Evolutionary conservation across 1,284 basidiomycete genomes (phyloP).

Genomic region (Trichosporon faecale): DNA sequence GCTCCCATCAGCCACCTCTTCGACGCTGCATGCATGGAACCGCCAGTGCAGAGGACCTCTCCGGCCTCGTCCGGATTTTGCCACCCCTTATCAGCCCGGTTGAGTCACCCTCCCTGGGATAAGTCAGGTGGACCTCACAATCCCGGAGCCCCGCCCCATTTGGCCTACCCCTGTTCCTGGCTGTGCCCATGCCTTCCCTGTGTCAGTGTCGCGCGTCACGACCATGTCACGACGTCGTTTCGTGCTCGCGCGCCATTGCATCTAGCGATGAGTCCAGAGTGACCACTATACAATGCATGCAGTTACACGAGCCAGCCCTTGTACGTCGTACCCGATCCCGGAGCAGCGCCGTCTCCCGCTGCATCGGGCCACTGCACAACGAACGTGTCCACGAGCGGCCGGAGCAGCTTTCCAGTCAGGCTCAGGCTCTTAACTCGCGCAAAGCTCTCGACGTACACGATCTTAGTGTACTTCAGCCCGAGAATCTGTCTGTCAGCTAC

Average conservation of each 20-base stretch:
- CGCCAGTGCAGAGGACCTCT: not conserved
- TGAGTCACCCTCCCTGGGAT: not conserved
- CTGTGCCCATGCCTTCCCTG: not conserved
- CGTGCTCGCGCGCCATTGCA: not conserved
- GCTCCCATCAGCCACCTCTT: not conserved
- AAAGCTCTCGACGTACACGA: constrained; percentile 93
- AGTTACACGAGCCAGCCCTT: constrained; percentile 23
- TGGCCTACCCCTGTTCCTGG: not conserved
- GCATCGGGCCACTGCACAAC: constrained; percentile 80
- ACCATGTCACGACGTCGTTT: not conserved
- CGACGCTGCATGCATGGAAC: not conserved
- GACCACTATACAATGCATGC: not conserved
- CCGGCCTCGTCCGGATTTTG: not conserved
- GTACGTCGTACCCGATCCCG: constrained; percentile 12
- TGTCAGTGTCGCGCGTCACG: not conserved
- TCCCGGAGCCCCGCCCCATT: not conserved
- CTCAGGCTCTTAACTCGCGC: constrained; percentile 81
- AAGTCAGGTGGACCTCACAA: not conserved
- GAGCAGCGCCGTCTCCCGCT: constrained; percentile 32
- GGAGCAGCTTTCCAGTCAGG: constrained; percentile 76
- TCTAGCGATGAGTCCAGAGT: no score
- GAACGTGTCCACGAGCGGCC: constrained; percentile 78
- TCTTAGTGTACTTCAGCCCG: constrained; percentile 65
- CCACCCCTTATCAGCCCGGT: constrained; percentile 6
- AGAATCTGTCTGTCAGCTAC: constrained; percentile 65